phyloP scores from a whole-genome alignment of 78 protist species.

The Planoprotostelium fungivorum region DNA sequence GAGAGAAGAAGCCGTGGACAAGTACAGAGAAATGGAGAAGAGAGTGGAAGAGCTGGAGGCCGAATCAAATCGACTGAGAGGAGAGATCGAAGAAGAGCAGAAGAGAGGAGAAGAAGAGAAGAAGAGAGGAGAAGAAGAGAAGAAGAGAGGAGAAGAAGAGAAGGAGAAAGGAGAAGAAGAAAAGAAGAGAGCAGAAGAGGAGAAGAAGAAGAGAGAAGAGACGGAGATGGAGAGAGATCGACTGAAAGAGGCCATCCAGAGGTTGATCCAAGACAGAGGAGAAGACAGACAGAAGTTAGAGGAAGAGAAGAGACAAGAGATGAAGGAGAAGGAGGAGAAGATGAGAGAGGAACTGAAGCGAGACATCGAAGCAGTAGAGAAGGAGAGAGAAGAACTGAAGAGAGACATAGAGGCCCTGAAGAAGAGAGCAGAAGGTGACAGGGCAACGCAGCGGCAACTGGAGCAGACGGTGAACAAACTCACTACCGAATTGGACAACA shows the following conservation, averaged over 20 bases:
- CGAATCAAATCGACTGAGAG: no score
- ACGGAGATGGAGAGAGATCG: not conserved
- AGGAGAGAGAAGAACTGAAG: not conserved
- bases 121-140: not conserved
- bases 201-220: not conserved
- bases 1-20: not conserved
- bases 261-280: not conserved
- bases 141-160: not conserved
- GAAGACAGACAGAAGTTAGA: not conserved
- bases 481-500: not conserved
- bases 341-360: not conserved
- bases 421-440: not conserved
- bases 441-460: not conserved
- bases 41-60: not conserved
- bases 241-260: not conserved
- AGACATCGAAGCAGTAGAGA: not conserved
- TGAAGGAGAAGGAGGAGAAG: not conserved
- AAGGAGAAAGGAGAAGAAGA: not conserved
- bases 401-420: not conserved
- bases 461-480: not conserved
- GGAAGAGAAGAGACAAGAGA: not conserved
- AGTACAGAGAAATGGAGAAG: not conserved
- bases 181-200: not conserved
- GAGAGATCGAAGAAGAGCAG: no score
- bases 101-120: not conserved